Conservation (phyloP, 208 protist species). For the Leishmania arabica region DNA sequence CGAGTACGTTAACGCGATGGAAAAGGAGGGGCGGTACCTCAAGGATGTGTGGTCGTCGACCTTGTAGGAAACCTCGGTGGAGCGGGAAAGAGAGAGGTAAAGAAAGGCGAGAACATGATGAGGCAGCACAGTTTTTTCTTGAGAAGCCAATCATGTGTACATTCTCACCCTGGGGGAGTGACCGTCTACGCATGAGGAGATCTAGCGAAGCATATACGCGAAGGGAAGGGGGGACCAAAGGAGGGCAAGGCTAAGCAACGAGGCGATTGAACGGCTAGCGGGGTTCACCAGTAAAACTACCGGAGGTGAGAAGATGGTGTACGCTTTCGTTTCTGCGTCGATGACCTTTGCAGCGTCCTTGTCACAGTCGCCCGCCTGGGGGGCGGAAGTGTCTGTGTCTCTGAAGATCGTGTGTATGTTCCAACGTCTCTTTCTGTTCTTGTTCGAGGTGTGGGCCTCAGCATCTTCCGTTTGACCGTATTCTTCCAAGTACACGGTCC, state of each 20-base stretch:
- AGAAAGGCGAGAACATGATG: neutral
- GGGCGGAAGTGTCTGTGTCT: neutral
- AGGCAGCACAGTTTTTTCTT: neutral
- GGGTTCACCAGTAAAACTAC: neutral
- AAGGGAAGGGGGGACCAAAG: too few species aligned
- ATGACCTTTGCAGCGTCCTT: neutral
- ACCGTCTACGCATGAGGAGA: neutral
- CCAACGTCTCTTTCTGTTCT: neutral
- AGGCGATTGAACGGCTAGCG: too few species aligned
- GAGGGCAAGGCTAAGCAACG: neutral
- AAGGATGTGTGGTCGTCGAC: slow-evolving; percentile 88
- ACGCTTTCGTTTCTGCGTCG: neutral
- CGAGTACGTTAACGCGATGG: slow-evolving; percentile 59
- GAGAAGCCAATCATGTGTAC: neutral
- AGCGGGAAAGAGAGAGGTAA: neutral
- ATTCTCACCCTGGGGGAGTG: neutral
- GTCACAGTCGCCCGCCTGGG: neutral
- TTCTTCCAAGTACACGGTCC: neutral
- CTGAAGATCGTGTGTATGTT: neutral
- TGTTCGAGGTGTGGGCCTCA: neutral
- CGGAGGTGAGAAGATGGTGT: neutral
- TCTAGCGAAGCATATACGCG: neutral
- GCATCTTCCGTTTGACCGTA: neutral
- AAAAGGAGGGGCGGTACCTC: slow-evolving; percentile 67
- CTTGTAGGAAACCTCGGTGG: slow-evolving; percentile 23